Conservation (phyloP, 441 rosid species). For the Breynia disticha region DNA sequence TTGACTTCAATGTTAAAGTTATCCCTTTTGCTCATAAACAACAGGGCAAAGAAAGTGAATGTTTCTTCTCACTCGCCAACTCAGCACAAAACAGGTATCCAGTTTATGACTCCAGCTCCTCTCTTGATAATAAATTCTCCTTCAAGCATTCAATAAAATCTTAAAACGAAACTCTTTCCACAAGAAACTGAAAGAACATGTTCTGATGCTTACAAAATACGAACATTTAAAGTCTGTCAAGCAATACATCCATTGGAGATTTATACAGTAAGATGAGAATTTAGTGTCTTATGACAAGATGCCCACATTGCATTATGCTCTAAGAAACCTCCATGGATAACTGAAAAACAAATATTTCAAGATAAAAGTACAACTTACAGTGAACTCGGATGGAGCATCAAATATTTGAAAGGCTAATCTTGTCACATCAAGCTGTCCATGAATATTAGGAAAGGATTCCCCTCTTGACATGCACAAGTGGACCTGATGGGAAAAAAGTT, state of each 20-base stretch:
- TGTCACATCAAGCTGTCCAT: constrained; percentile 92
- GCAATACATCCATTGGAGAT: neutral
- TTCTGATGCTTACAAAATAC: too few species aligned
- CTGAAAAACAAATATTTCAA: constrained; percentile 15
- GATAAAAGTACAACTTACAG: constrained; percentile 47
- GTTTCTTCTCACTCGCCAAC: neutral
- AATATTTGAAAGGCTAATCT: constrained; percentile 78
- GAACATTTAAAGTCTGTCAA: too few species aligned
- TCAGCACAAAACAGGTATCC: neutral
- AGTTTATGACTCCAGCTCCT: neutral
- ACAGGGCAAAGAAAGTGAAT: neutral
- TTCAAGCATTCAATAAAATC: too few species aligned
- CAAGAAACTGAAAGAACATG: too few species aligned
- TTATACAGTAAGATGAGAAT: neutral
- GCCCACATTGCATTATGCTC: constrained; percentile 1
- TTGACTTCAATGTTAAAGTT: too few species aligned
- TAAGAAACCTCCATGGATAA: constrained; percentile 11
- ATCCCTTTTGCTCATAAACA: too few species aligned
- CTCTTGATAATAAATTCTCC: too few species aligned
- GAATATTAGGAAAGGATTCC: constrained; percentile 88
- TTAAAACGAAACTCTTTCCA: too few species aligned
- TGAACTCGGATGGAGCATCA: constrained; percentile 87
- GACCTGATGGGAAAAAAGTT: constrained; percentile 44
- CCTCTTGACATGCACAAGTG: constrained; percentile 97
- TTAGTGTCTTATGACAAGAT: neutral